Conservation (phyloP, 176 grass and related monocot species). For the Pontederia paniculata region DNA sequence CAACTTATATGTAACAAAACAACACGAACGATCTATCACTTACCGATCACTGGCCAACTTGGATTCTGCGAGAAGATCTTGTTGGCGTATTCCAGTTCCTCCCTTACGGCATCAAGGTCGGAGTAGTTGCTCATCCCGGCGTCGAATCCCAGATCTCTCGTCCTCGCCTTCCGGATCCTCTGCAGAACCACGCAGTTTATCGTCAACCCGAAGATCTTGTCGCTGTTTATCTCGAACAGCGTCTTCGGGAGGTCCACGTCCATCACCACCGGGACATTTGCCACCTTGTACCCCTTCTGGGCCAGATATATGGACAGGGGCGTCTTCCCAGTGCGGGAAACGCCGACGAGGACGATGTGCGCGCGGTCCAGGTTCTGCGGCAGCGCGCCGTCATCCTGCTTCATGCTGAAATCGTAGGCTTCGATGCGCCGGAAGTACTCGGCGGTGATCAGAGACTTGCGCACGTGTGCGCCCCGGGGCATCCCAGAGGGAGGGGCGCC, state of each 20-base stretch:
- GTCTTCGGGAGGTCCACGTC: slow-evolving; percentile 58
- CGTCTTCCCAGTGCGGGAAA: slow-evolving; percentile 95
- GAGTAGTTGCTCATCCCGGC: slow-evolving; percentile 59
- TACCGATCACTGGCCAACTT: slow-evolving; percentile 88
- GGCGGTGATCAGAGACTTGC: slow-evolving; percentile 42
- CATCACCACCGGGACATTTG: slow-evolving; percentile 87
- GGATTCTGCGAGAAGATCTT: slow-evolving; percentile 59
- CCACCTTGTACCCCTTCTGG: slow-evolving; percentile 95
- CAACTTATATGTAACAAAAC: slow-evolving; percentile 5
- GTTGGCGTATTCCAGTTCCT: slow-evolving; percentile 58
- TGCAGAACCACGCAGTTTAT: slow-evolving; percentile 74
- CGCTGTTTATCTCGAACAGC: slow-evolving; percentile 58
- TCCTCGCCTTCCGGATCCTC: slow-evolving; percentile 77
- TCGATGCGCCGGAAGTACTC: slow-evolving; percentile 87
- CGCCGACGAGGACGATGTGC: slow-evolving; percentile 72
- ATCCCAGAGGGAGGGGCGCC: slow-evolving; percentile 89
- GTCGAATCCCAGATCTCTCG: slow-evolving; percentile 68
- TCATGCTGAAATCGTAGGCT: slow-evolving; percentile 93
- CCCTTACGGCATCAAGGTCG: slow-evolving; percentile 74
- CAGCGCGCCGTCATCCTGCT: slow-evolving; percentile 93
- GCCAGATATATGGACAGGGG: slow-evolving; percentile 88
- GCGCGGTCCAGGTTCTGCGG: slow-evolving; percentile 66
- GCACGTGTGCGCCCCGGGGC: slow-evolving; percentile 51
- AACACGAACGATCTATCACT: slow-evolving; percentile 9
- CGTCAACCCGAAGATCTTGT: slow-evolving; percentile 78